Evolutionary conservation across 2,329 filamentous ascomycete genomes (phyloP).

Genomic region (Septoria petroselini): DNA sequence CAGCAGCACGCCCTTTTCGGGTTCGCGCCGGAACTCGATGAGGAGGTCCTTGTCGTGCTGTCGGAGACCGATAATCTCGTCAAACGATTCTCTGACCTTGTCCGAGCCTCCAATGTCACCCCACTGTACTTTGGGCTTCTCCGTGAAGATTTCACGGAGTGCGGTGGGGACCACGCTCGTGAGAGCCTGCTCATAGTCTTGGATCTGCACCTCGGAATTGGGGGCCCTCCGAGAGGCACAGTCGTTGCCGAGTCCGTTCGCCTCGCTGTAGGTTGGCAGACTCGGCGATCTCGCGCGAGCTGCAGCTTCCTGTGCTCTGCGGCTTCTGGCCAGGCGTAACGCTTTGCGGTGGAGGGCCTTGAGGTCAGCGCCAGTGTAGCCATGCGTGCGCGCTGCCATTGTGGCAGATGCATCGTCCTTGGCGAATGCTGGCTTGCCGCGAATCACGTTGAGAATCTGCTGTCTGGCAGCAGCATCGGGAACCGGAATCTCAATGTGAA

Average conservation of each 20-base stretch:
- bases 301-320: conserved; percentile 33
- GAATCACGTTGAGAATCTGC: conserved; percentile 67
- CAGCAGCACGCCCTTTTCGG: conserved; percentile 74
- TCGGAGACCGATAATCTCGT: conserved; percentile 51
- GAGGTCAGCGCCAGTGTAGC: conserved; percentile 79
- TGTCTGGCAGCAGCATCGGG: conserved; percentile 68
- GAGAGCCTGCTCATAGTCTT: conserved; percentile 12
- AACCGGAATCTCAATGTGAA: conserved; percentile 70
- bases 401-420: conserved; percentile 53
- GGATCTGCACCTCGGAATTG: background rate
- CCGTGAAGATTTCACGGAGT: conserved; percentile 84
- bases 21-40: conserved; percentile 52
- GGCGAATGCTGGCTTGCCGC: conserved; percentile 48
- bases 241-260: background rate
- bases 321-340: conserved; percentile 40
- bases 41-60: conserved; percentile 2
- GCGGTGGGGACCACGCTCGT: conserved; percentile 67
- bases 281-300: conserved; percentile 14
- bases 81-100: conserved; percentile 62
- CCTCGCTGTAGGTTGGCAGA: conserved; percentile 20
- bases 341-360: conserved; percentile 60
- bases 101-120: conserved; percentile 83
- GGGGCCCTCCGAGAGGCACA: background rate
- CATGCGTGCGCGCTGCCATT: conserved; percentile 75
- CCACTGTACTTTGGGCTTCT: conserved; percentile 83